Conservation (phyloP, 306 rosid genomes). For the Casuarina glauca region DNA sequence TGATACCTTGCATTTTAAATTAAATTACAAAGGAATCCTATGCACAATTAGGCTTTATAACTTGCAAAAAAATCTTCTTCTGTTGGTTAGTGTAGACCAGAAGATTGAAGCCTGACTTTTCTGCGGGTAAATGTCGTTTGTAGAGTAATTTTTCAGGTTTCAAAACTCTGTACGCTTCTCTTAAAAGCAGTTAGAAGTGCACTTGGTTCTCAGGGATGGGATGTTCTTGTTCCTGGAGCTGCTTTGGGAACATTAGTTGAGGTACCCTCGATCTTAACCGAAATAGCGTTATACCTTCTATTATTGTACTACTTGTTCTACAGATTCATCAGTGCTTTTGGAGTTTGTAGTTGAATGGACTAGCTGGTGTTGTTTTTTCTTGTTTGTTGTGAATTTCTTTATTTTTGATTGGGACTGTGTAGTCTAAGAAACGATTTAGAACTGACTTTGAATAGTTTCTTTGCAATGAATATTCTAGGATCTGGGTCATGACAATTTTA, state of each 20-base stretch:
- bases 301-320: background rate
- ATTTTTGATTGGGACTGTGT: background rate
- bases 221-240: slow-evolving; percentile 90
- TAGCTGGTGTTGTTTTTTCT: background rate
- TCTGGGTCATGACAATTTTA: background rate
- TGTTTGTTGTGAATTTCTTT: background rate
- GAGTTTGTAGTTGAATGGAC: background rate
- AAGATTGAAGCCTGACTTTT: slow-evolving; percentile 28
- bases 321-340: background rate
- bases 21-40: slow-evolving; percentile 8
- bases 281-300: background rate
- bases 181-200: slow-evolving; percentile 78
- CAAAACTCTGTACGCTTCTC: slow-evolving; percentile 84
- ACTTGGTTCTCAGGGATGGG: slow-evolving; percentile 97
- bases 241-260: slow-evolving; percentile 78
- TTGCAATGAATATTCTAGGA: background rate
- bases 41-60: slow-evolving; percentile 11
- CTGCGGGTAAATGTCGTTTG: slow-evolving; percentile 25
- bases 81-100: slow-evolving; percentile 18
- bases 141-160: slow-evolving; percentile 96
- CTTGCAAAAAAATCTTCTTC: slow-evolving; percentile 23
- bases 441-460: background rate
- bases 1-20: slow-evolving; percentile 16
- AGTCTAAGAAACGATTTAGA: background rate
- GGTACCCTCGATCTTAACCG: slow-evolving; percentile 46